Evolutionary conservation across 2,329 filamentous ascomycete genomes (phyloP), one percentile per base, ranked within the genome.

Genomic region (Alternaria panax): DNA sequence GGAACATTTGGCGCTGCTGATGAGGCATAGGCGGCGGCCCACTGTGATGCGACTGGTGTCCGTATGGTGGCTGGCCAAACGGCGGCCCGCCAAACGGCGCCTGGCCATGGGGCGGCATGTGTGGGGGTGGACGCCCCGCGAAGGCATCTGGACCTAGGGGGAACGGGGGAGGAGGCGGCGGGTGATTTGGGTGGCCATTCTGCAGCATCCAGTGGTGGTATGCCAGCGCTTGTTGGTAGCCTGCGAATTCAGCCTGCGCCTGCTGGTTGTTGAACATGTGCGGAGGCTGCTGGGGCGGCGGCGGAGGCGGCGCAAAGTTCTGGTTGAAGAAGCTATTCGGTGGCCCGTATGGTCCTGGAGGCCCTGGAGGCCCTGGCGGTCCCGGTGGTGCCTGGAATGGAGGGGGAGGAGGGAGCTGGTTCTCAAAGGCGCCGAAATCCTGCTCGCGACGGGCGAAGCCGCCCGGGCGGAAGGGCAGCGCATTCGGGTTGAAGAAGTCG

Each of bases 121-220:
- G 52, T 43, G 32, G 41, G 2, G 42, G 56, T 7, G 47, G 51
- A 30, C 40, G 56, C 30, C 51, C 59, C 22, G 48, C 12, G 8
- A 48, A 57, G 36, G 54, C 48, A n/a, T 43, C 48, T 36, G 54
- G 50, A 5, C 54, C 54, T 32, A 51, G 30, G 3, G 18, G 43
- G 12, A 54, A 60, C 25, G 53, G 53, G 14, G 57, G 57, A 41
- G 57, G 53, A 3, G 57, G 63, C 4, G 61, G 64, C 20, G 57
- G 51, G 22, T 57, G 51, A 24, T 68, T 55, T 41, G 9, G 56
- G 50, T 57, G 57, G 6, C 38, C 60, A 58, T n/a, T 60, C 34
- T 62, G 61, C 27, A 64, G 59, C 46, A 65, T 63, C 68, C 68
- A 69, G 38, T 70, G 68, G 16, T 67, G 55, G 51, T 69, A 55